Conservation (phyloP, 2,329 filamentous ascomycete species). For the Metarhizium guizhouense region DNA sequence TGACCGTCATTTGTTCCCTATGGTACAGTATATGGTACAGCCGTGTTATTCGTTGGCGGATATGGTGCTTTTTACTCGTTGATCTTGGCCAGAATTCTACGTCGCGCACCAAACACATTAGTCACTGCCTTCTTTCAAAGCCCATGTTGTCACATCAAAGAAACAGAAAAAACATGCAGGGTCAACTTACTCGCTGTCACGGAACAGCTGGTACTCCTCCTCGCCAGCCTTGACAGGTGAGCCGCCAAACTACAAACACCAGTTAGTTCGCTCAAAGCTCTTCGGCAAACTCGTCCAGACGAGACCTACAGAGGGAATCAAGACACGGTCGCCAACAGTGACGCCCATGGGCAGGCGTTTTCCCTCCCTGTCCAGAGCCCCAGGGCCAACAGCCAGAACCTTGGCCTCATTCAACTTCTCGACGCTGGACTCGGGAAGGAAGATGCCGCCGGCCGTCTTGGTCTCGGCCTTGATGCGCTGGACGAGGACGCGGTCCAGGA, state of each 20-base stretch:
- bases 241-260: slow-evolving; percentile 64
- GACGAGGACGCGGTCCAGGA: slow-evolving; percentile 95
- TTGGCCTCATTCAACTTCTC: slow-evolving; percentile 98
- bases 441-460: slow-evolving; percentile 95
- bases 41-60: slow-evolving; percentile 12
- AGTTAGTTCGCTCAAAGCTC: neutral
- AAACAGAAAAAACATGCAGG: neutral
- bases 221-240: slow-evolving; percentile 95
- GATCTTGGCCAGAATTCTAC: slow-evolving; percentile 95
- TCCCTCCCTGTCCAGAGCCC: slow-evolving; percentile 77
- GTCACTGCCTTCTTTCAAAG: neutral
- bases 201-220: slow-evolving; percentile 91
- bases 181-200: slow-evolving; percentile 85
- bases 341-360: slow-evolving; percentile 83
- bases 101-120: neutral
- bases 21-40: slow-evolving; percentile 28
- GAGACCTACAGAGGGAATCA: slow-evolving; percentile 79
- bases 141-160: neutral
- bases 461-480: slow-evolving; percentile 96
- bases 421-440: slow-evolving; percentile 91
- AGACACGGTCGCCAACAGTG: slow-evolving; percentile 73
- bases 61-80: slow-evolving; percentile 58
- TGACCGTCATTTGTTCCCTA: slow-evolving; percentile 13
- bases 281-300: neutral
- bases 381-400: slow-evolving; percentile 90